Evolutionary conservation across 2,329 filamentous ascomycete genomes (phyloP).

Genomic region (Colletotrichum aenigma): DNA sequence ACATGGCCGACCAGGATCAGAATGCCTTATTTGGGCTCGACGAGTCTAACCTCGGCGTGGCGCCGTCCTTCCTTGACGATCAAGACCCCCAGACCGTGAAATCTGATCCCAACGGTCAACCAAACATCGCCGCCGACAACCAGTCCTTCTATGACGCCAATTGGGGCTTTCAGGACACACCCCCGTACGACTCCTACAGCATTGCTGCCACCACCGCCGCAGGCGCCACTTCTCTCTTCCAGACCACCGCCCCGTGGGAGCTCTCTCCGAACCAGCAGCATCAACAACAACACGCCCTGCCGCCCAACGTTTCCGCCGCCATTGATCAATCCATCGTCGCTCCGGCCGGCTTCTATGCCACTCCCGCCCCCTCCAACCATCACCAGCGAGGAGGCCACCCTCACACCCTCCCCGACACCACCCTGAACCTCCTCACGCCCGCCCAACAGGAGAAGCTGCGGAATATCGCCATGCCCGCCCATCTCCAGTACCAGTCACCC

Average conservation of each 20-base stretch:
- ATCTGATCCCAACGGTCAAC: conserved; percentile 14
- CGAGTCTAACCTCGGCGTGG: conserved; percentile 38
- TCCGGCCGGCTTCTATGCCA: conserved; percentile 37
- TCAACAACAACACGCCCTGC: conserved; percentile 25
- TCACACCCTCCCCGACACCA: conserved; percentile 4
- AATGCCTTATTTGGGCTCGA: conserved; percentile 50
- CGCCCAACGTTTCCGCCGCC: conserved; percentile 34
- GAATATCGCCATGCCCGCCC: conserved; percentile 68
- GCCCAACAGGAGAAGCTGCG: conserved; percentile 66
- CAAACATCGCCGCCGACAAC: conserved; percentile 26
- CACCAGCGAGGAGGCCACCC: conserved; percentile 22
- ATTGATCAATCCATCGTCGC: conserved; percentile 38
- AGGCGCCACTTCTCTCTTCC: conserved; percentile 32
- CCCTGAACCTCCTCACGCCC: conserved; percentile 48
- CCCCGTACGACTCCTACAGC: conserved; percentile 51
- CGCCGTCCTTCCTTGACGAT: conserved; percentile 36
- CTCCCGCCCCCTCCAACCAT: conserved; percentile 29
- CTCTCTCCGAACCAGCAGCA: conserved; percentile 38
- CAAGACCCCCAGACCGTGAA: conserved; percentile 22
- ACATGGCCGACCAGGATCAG: conserved; percentile 45
- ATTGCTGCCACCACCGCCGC: conserved; percentile 36
- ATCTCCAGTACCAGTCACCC: conserved; percentile 64
- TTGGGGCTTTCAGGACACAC: conserved; percentile 55
- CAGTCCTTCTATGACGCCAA: conserved; percentile 36
- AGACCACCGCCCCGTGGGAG: conserved; percentile 36